Evolutionary conservation across 257 asterid genomes (phyloP), one percentile per base, ranked within the genome.

Genomic region (Thymus quinquecostatus): DNA sequence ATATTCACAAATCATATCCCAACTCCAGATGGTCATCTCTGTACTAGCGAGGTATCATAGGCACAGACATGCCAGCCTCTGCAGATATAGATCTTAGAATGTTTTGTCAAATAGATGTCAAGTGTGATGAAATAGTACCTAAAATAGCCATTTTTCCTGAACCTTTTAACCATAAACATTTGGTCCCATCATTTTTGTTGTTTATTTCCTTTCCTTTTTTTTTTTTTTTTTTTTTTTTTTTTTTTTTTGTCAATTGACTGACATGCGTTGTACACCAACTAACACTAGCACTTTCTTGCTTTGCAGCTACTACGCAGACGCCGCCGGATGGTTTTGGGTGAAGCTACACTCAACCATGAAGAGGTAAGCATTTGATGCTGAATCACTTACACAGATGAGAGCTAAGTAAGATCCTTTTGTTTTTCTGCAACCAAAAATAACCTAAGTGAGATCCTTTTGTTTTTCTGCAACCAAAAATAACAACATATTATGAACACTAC

Each of bases 231-330:
- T n/a, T n/a, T 14, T 34, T 34, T 34, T 14, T 34, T 34, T 34
- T 14, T 34, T 34, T 34, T 34, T 59, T 27, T 66, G 21, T 21
- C 21, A 21, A 6, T 66, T 34, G 2, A 45, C 64, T 47, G 32
- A 32, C 71, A 7, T 34, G 60, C 64, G 12, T 45, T 64, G 61
- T 50, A 47, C 60, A 53, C 63, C 49, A 60, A 29, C 58, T 34
- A 36, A 48, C 62, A 66, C 66, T 67, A 65, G 28, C 33, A 57
- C 38, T 28, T 30, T 43, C 58, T 64, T 76, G 51, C 70, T 83
- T 62, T 82, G 58, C 86, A 93, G 98, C 76, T 93, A 78, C 80
- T 93, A 49, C 92, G 98, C 77, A 88, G 97, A 84, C 97, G 86
- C 71, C 96, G 97, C 79, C 87, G 97, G 81, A 80, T 82, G 80